A percentile compares a stretch with the other conserved stretches of the same genome.
phyloP scores from a whole-genome alignment of 1,284 basidiomycete genomes.

The Naganishia sp. region DNA sequence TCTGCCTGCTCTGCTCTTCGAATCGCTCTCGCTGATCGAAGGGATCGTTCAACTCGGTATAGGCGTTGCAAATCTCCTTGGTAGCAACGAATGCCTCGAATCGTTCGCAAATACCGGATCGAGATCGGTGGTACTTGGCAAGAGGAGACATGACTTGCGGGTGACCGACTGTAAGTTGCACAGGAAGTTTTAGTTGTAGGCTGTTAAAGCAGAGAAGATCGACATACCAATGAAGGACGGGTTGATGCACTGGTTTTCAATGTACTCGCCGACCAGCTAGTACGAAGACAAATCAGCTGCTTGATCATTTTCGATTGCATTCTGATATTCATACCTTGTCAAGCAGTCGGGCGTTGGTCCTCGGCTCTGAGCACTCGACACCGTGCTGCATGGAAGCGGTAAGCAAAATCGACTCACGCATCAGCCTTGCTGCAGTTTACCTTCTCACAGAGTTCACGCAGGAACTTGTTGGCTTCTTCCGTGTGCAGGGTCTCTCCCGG shows the following conservation, averaged over 20 bases:
- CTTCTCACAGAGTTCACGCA: conserved; percentile 81
- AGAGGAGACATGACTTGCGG: conserved; percentile 99
- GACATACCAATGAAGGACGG: conserved; percentile 86
- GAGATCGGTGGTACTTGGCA: conserved; percentile 91
- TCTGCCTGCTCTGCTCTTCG: conserved; percentile 91
- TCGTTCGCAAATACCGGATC: conserved; percentile 92
- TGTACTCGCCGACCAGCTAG: conserved; percentile 93
- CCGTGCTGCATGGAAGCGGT: conserved; percentile 63
- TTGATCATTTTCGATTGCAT: neutral
- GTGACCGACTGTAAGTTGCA: conserved; percentile 72
- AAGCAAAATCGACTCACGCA: conserved; percentile 1
- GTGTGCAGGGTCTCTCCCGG: conserved; percentile 88
- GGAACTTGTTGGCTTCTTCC: conserved; percentile 83
- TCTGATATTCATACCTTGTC: conserved; percentile 69
- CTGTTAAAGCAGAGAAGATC: neutral
- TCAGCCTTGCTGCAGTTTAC: conserved; percentile 51
- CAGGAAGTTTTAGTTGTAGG: neutral
- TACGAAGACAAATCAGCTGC: neutral
- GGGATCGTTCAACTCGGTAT: conserved; percentile 98
- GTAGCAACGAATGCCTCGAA: conserved; percentile 99
- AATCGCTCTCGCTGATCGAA: conserved; percentile 95
- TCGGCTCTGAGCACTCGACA: conserved; percentile 94
- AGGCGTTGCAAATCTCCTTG: conserved; percentile 97
- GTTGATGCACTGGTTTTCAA: conserved; percentile 94
- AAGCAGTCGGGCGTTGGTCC: conserved; percentile 90